Percentiles rank a stretch among this genome's conserved stretches.
These are phyloP conservation scores for Xylaria nigripes DNA, from an alignment of 495 filamentous ascomycete genomes.

Conservation along the genomic window DNA sequence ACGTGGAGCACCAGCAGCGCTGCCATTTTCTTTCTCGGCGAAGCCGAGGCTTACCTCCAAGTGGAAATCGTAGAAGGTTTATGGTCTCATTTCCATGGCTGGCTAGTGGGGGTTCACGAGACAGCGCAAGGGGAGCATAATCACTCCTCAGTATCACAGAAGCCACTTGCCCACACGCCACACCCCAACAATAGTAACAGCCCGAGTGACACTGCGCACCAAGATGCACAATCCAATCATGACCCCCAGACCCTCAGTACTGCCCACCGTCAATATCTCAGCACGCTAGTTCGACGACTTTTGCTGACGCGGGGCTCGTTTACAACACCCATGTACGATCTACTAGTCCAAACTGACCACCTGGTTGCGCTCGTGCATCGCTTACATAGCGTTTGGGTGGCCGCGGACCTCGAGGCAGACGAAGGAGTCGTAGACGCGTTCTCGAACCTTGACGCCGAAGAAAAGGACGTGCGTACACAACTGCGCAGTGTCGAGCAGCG, in stretches of 20 bases:
- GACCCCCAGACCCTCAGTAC: constrained; percentile 79
- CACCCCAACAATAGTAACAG: background rate
- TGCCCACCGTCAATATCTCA: constrained; percentile 69
- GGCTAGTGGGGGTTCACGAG: constrained; percentile 33
- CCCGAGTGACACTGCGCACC: background rate
- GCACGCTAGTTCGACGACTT: constrained; percentile 54
- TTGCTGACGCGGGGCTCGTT: constrained; percentile 64
- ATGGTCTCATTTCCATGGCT: constrained; percentile 56
- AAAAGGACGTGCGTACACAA: constrained; percentile 51
- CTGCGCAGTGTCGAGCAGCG: constrained; percentile 43
- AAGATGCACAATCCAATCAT: constrained; percentile 24
- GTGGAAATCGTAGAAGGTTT: constrained; percentile 77
- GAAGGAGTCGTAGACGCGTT: constrained; percentile 69
- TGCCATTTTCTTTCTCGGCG: constrained; percentile 77
- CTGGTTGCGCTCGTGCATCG: constrained; percentile 67
- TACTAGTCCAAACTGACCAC: constrained; percentile 65
- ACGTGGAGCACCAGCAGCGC: constrained; percentile 82
- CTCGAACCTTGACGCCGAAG: constrained; percentile 60
- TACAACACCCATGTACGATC: constrained; percentile 57
- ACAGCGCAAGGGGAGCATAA: constrained; percentile 10
- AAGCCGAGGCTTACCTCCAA: constrained; percentile 79
- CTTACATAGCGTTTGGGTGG: constrained; percentile 61
- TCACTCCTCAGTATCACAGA: constrained; percentile 2
- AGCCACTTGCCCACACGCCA: background rate
- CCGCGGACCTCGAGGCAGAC: constrained; percentile 68